These are phyloP conservation scores for Microglena sp. DNA, from an alignment of 139 green algal species.

Conservation along the genomic window DNA sequence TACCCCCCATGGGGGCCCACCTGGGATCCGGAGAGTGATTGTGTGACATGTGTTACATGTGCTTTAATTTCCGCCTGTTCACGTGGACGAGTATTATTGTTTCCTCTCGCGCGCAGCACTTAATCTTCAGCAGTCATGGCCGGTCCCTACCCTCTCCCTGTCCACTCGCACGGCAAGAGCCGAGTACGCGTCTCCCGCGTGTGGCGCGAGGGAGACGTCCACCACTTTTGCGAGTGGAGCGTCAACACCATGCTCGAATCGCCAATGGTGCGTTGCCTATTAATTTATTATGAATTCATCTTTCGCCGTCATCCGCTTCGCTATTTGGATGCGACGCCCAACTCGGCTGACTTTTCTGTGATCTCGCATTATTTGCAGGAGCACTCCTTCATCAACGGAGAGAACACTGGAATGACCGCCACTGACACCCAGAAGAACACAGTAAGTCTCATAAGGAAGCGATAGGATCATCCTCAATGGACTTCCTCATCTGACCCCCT, in stretches of 20 bases:
- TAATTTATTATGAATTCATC: no score
- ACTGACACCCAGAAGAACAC: constrained; percentile 94
- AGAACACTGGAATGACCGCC: constrained; percentile 80
- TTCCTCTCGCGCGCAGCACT: not conserved
- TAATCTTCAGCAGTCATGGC: not conserved
- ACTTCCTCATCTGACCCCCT: not conserved
- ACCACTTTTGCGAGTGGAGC: constrained; percentile 78
- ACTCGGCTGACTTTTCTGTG: no score
- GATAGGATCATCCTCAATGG: not conserved
- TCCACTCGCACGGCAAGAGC: constrained; percentile 82
- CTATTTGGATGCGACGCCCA: no score
- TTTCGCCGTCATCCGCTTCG: no score
- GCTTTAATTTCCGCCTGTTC: no score
- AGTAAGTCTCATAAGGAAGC: constrained; percentile 22
- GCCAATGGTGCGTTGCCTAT: constrained; percentile 78
- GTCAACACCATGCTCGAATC: constrained; percentile 72
- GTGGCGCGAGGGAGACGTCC: constrained; percentile 62
- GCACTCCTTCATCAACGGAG: constrained; percentile 28
- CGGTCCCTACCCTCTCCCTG: constrained; percentile 17
- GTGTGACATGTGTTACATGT: no score
- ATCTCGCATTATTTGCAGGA: no score
- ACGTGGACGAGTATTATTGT: no score
- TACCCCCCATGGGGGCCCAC: no score
- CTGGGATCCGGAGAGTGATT: not conserved
- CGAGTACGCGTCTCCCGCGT: constrained; percentile 62